Evolutionary conservation across 208 protist species (phyloP).

Genomic region (Wallacemonas sp.): DNA sequence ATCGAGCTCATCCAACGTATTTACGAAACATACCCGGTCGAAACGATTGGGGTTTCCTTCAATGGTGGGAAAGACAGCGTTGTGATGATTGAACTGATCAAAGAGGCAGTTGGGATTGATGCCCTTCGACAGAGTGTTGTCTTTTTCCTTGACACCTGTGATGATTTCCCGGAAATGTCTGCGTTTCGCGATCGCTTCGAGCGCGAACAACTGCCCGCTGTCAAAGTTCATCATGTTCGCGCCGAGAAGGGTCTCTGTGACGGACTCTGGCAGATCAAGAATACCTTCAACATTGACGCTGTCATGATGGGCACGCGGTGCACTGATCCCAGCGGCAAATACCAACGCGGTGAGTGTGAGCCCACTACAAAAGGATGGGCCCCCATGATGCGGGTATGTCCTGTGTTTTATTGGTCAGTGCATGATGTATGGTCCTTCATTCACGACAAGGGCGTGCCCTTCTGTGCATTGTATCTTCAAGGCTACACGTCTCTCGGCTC

Average conservation of each 20-base stretch:
- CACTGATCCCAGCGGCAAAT: conserved; percentile 65
- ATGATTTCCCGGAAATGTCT: conserved; percentile 80
- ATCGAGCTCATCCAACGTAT: conserved; percentile 47
- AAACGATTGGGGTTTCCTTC: conserved; percentile 84
- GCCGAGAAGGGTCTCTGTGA: conserved; percentile 42
- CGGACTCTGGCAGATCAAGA: conserved; percentile 51
- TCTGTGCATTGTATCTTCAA: conserved; percentile 79
- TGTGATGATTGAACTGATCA: conserved; percentile 80
- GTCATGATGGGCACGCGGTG: conserved; percentile 89
- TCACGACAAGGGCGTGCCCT: conserved; percentile 51
- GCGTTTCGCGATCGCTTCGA: conserved; percentile 64
- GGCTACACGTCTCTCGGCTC: conserved; percentile 90
- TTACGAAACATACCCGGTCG: conserved; percentile 25
- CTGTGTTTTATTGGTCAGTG: conserved; percentile 85
- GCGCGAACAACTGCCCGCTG: conserved; percentile 21
- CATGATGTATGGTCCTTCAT: conserved; percentile 84
- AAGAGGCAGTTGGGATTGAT: conserved; percentile 38
- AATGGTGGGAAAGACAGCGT: conserved; percentile 93
- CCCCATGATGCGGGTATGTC: conserved; percentile 80
- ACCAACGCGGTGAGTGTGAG: conserved; percentile 56
- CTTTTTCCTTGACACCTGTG: conserved; percentile 51
- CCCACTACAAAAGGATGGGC: conserved; percentile 84
- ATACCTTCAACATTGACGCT: conserved; percentile 43
- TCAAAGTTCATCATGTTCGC: conserved; percentile 32
- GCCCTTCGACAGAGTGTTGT: conserved; percentile 40